Evolutionary conservation across 768 basidiomycete species (phyloP).

Genomic region (Hygrophorus pudorinus): DNA sequence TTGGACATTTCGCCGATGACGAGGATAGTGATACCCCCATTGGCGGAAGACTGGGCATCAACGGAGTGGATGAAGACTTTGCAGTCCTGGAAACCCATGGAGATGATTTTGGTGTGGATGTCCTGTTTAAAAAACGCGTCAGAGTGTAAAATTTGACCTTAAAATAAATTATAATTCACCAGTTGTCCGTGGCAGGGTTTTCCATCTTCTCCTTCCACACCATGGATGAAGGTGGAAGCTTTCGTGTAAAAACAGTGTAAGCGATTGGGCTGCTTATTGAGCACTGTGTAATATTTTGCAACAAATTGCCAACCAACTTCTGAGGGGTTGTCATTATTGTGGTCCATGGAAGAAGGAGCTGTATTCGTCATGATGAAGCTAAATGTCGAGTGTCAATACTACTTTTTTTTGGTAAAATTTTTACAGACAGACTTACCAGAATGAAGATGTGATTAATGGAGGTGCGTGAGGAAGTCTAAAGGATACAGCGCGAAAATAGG

Average conservation of each 20-base stretch:
- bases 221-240: constrained; percentile 93
- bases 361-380: constrained; percentile 21
- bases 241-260: constrained; percentile 99
- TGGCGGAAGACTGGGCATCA: constrained; percentile 91
- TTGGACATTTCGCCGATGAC: constrained; percentile 99
- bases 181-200: constrained; percentile 88
- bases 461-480: constrained; percentile 20
- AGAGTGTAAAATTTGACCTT: constrained; percentile 5
- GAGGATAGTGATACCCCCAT: constrained; percentile 96
- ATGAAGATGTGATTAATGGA: constrained; percentile 23
- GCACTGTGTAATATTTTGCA: constrained; percentile 97
- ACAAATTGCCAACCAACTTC: constrained; percentile 99
- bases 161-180: constrained; percentile 36
- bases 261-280: constrained; percentile 94
- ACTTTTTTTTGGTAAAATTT: neutral
- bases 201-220: constrained; percentile 91
- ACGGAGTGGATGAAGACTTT: constrained; percentile 99
- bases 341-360: constrained; percentile 26
- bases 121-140: constrained; percentile 44
- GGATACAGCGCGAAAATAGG: constrained; percentile 23
- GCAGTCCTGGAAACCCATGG: constrained; percentile 91
- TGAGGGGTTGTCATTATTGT: constrained; percentile 64
- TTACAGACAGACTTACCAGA: neutral
- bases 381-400: neutral
- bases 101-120: constrained; percentile 93